Evolutionary conservation across 2,329 filamentous ascomycete species (phyloP).

Genomic region (Colletotrichum sidae): DNA sequence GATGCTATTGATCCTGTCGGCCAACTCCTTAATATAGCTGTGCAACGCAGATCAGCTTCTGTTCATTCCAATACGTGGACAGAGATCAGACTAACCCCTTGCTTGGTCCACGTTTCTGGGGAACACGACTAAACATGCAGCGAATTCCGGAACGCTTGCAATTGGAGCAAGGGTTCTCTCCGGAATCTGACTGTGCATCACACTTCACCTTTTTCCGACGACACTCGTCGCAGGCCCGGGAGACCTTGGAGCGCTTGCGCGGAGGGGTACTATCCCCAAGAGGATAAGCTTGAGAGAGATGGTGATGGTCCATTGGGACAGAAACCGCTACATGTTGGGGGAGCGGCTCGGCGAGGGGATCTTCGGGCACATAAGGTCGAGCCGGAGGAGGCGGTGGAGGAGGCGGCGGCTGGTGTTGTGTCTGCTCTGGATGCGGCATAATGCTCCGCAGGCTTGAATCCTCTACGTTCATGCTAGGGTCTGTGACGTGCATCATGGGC

Average conservation of each 20-base stretch:
- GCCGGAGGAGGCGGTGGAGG: slow-evolving; percentile 16
- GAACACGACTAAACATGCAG: slow-evolving; percentile 88
- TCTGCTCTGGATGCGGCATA: slow-evolving; percentile 54
- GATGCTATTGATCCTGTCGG: slow-evolving; percentile 84
- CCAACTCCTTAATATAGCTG: slow-evolving; percentile 91
- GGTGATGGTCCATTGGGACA: slow-evolving; percentile 50
- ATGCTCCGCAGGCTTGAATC: slow-evolving; percentile 57
- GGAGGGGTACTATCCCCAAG: slow-evolving; percentile 72
- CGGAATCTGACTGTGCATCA: slow-evolving; percentile 81
- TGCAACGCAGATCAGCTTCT: slow-evolving; percentile 34
- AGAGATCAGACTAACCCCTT: slow-evolving; percentile 74
- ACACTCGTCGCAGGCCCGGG: slow-evolving; percentile 89
- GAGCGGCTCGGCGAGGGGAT: slow-evolving; percentile 50
- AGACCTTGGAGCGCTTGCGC: slow-evolving; percentile 86
- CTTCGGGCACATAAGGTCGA: slow-evolving; percentile 52
- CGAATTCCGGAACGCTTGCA: slow-evolving; percentile 81
- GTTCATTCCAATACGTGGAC: slow-evolving; percentile 20
- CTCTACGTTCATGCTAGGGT: slow-evolving; percentile 56
- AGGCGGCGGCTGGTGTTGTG: slow-evolving; percentile 20
- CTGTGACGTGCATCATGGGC: slow-evolving; percentile 61
- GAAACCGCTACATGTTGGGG: slow-evolving; percentile 42
- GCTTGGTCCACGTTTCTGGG: slow-evolving; percentile 88
- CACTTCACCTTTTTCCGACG: slow-evolving; percentile 91
- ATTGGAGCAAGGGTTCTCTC: slow-evolving; percentile 81
- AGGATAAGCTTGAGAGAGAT: slow-evolving; percentile 51